Evolutionary conservation across 306 rosid genomes (phyloP).

Genomic region (Fragaria iinumae): DNA sequence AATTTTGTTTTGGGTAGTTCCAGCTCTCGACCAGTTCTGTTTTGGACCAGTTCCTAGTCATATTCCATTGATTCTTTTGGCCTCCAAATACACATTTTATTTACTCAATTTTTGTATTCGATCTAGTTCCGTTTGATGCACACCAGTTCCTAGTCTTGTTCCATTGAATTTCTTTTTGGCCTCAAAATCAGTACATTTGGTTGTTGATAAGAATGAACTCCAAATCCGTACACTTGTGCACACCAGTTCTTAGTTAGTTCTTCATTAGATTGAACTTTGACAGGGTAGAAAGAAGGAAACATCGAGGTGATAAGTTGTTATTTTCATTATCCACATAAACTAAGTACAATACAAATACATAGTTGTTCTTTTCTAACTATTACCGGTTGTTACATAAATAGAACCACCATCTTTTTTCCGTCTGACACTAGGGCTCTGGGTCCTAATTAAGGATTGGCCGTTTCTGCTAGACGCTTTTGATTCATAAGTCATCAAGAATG

Average conservation of each 20-base stretch:
- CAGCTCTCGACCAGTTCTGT: too few relatives aligned
- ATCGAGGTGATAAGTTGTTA: slow-evolving; percentile 27
- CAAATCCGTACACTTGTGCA: neutral
- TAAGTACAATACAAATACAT: slow-evolving; percentile 34
- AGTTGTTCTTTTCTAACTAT: slow-evolving; percentile 43
- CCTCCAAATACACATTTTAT: too few relatives aligned
- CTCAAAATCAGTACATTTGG: too few relatives aligned
- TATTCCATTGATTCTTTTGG: too few relatives aligned
- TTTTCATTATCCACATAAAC: slow-evolving; percentile 45
- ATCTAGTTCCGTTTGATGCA: neutral
- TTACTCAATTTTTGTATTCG: neutral
- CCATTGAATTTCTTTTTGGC: neutral
- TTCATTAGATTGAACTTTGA: neutral
- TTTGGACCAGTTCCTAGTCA: too few relatives aligned
- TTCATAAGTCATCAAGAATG: slow-evolving; percentile 62
- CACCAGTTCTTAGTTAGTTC: neutral
- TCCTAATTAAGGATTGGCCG: slow-evolving; percentile 21
- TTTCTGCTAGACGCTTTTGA: neutral
- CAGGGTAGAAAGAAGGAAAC: slow-evolving; percentile 2
- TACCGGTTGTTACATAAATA: slow-evolving; percentile 29
- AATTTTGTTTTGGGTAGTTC: too few relatives aligned
- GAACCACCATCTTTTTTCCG: slow-evolving; percentile 26
- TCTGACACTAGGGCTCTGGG: slow-evolving; percentile 23
- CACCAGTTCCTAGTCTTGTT: neutral
- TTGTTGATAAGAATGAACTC: neutral